Evolutionary conservation across 2,329 filamentous ascomycete species (phyloP).

Genomic region (Ampelomyces quisqualis): DNA sequence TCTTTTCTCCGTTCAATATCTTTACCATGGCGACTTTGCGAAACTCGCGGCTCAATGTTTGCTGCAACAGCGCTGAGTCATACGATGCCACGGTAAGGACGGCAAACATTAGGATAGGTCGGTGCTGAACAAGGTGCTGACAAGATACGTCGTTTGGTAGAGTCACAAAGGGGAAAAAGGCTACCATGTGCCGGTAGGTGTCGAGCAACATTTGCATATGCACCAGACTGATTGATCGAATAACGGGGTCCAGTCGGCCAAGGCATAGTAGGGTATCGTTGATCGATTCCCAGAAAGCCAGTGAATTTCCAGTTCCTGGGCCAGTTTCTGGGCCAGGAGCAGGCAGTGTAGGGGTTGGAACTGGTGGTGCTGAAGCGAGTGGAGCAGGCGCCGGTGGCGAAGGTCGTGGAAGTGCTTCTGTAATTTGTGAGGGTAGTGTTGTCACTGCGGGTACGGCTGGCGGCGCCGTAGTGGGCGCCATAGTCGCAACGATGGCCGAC

Average conservation of each 20-base stretch:
- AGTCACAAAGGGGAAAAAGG: conserved; percentile 40
- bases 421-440: conserved; percentile 24
- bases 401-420: conserved; percentile 25
- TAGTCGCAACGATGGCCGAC: conserved; percentile 35
- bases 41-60: conserved; percentile 39
- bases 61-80: conserved; percentile 33
- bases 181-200: conserved; percentile 34
- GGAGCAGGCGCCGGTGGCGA: conserved; percentile 14
- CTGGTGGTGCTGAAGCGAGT: conserved; percentile 17
- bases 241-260: conserved; percentile 35
- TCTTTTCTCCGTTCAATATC: conserved; percentile 40
- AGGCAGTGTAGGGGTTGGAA: conserved; percentile 24
- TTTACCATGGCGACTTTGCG: conserved; percentile 39
- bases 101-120: conserved; percentile 39
- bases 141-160: conserved; percentile 32
- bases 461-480: conserved; percentile 25
- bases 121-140: conserved; percentile 31
- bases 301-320: conserved; percentile 22
- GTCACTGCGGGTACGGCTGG: conserved; percentile 27
- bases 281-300: conserved; percentile 39
- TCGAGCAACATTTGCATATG: conserved; percentile 41
- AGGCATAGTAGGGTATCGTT: conserved; percentile 35
- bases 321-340: conserved; percentile 19
- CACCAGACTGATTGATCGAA: conserved; percentile 37
- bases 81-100: conserved; percentile 37